Percentiles rank a stretch among this genome's conserved stretches.
phyloP scores from a whole-genome alignment of 2,329 filamentous ascomycete species.

The Didymosphaeria variabile region DNA sequence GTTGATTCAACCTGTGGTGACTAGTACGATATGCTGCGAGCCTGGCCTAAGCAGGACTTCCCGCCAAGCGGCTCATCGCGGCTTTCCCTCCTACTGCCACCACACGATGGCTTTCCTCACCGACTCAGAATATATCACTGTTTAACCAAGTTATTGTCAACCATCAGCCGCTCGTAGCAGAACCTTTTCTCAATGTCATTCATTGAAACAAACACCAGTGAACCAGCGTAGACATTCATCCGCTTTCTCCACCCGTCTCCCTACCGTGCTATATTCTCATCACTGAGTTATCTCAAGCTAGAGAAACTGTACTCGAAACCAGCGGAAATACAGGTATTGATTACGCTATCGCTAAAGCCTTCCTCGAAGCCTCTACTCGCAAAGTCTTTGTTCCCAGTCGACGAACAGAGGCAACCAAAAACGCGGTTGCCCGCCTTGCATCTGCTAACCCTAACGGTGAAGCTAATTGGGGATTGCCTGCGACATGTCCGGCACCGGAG shows the following conservation, averaged over 20 bases:
- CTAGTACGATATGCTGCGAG: not conserved
- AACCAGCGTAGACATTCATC: slow-evolving; percentile 1
- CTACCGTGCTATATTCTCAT: slow-evolving; percentile 38
- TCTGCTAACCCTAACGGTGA: not conserved
- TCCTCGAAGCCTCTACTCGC: slow-evolving; percentile 9
- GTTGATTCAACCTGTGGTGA: not conserved
- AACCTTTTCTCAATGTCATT: not conserved
- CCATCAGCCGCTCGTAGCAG: not conserved
- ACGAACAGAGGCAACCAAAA: not conserved
- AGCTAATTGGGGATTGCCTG: slow-evolving; percentile 1
- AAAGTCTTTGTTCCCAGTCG: slow-evolving; percentile 16
- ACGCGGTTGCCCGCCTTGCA: not conserved
- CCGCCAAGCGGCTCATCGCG: not conserved
- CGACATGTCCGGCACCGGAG: slow-evolving; percentile 3
- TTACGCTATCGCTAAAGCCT: slow-evolving; percentile 3
- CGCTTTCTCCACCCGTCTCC: not conserved
- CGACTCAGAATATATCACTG: no score
- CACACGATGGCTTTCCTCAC: no score
- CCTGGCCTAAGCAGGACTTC: not conserved
- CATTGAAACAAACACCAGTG: not conserved
- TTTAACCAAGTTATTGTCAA: no score
- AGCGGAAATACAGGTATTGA: slow-evolving; percentile 31
- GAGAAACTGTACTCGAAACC: slow-evolving; percentile 37
- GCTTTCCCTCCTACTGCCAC: not conserved
- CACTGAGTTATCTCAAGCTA: slow-evolving; percentile 21